Conservation (phyloP, 805 yeast genomes). For the Candida ficus region DNA sequence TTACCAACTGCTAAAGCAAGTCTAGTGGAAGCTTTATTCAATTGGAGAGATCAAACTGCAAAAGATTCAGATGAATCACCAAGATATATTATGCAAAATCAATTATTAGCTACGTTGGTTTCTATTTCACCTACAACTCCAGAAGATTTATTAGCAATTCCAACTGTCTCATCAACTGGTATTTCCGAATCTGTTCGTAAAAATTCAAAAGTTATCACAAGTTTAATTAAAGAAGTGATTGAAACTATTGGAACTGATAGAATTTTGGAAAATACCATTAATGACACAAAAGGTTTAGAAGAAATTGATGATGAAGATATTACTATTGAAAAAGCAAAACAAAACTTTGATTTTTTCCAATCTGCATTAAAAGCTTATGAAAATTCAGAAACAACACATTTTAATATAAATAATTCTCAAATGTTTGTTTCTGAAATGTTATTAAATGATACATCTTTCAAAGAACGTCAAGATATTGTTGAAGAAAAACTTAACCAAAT, state of each 20-base stretch:
- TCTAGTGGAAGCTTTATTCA: constrained; percentile 54
- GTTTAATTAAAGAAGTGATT: constrained; percentile 38
- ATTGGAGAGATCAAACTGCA: constrained; percentile 83
- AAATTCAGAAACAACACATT: background rate
- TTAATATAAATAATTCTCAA: constrained; percentile 2
- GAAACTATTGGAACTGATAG: constrained; percentile 30
- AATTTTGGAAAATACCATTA: too few species aligned
- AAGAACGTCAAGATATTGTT: constrained; percentile 1
- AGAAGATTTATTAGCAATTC: constrained; percentile 45
- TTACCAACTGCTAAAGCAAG: constrained; percentile 49
- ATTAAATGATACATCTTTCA: background rate
- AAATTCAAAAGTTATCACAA: constrained; percentile 52
- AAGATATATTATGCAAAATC: constrained; percentile 80
- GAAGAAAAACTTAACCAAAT: constrained; percentile 5
- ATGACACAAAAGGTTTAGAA: background rate
- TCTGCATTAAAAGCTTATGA: background rate
- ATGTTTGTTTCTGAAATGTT: background rate
- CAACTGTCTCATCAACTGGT: constrained; percentile 25
- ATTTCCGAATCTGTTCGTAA: constrained; percentile 53
- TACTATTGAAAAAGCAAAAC: constrained; percentile 12
- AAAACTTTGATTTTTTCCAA: constrained; percentile 7
- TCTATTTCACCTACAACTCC: constrained; percentile 53
- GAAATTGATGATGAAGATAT: background rate
- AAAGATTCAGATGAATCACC: constrained; percentile 78
- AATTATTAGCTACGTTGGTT: constrained; percentile 58